Conservation (phyloP, 164 flowering plant genomes). For the Hamamelis virginiana region DNA sequence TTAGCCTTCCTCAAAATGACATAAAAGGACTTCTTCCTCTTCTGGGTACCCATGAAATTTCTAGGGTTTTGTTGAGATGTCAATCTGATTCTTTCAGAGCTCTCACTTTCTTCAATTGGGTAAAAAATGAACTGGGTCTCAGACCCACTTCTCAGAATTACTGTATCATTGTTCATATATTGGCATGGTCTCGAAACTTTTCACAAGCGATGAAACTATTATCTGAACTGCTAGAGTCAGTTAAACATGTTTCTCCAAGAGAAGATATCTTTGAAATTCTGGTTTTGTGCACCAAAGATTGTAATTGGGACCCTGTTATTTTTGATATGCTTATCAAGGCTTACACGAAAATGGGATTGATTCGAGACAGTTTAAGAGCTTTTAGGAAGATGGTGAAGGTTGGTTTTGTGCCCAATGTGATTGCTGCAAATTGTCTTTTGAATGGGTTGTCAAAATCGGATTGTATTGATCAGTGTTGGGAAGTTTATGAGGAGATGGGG, state of each 20-base stretch:
- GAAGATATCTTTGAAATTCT: constrained; percentile 49
- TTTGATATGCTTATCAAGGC: constrained; percentile 88
- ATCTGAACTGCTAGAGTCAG: constrained; percentile 41
- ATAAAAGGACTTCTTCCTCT: constrained; percentile 45
- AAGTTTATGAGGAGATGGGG: constrained; percentile 59
- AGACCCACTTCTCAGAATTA: constrained; percentile 44
- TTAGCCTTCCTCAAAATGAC: constrained; percentile 29
- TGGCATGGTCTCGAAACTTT: constrained; percentile 60
- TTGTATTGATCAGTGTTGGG: constrained; percentile 59
- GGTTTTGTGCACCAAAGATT: constrained; percentile 43
- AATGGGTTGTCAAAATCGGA: constrained; percentile 58
- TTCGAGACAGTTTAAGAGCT: constrained; percentile 45
- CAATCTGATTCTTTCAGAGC: constrained; percentile 68
- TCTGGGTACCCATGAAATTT: constrained; percentile 54
- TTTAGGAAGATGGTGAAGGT: constrained; percentile 49
- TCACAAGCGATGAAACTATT: constrained; percentile 53
- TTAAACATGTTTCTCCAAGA: constrained; percentile 13
- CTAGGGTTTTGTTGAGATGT: constrained; percentile 70
- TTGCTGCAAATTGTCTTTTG: constrained; percentile 64
- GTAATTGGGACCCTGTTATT: constrained; percentile 74
- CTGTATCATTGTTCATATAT: constrained; percentile 67
- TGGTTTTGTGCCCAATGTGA: constrained; percentile 61
- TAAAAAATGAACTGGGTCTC: constrained; percentile 46
- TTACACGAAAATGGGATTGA: constrained; percentile 51
- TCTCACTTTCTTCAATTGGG: constrained; percentile 77